These are phyloP conservation scores for Daldinia bambusicola DNA, from an alignment of 495 filamentous ascomycete species.

Conservation along the genomic window DNA sequence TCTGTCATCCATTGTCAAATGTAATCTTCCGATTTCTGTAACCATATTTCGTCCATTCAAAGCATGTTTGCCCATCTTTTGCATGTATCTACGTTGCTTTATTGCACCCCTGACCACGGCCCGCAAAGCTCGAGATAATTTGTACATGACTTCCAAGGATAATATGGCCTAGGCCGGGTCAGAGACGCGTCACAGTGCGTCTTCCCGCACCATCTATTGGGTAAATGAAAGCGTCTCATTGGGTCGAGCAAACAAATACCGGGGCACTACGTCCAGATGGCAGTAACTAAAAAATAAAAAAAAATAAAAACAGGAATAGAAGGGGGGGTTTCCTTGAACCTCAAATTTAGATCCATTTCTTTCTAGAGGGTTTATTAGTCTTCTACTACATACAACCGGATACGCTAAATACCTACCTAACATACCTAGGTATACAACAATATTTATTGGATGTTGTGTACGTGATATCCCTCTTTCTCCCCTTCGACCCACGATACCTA, in stretches of 20 bases:
- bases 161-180: slow-evolving; percentile 15
- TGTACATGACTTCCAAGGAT: slow-evolving; percentile 34
- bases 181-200: slow-evolving; percentile 42
- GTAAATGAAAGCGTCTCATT: slow-evolving; percentile 39
- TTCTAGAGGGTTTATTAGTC: no score
- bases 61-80: slow-evolving; percentile 4
- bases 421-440: not conserved
- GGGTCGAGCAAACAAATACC: slow-evolving; percentile 29
- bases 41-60: slow-evolving; percentile 3
- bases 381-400: slow-evolving; percentile 5
- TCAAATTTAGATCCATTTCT: slow-evolving; percentile 13
- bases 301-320: slow-evolving; percentile 34
- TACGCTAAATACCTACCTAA: slow-evolving; percentile 2
- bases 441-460: no score
- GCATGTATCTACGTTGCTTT: not conserved
- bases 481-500: slow-evolving; percentile 20
- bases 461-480: no score
- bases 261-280: slow-evolving; percentile 24
- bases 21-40: slow-evolving; percentile 21
- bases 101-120: slow-evolving; percentile 17
- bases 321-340: slow-evolving; percentile 3
- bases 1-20: slow-evolving; percentile 30
- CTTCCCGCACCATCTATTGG: slow-evolving; percentile 19
- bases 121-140: slow-evolving; percentile 14
- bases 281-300: slow-evolving; percentile 27